phyloP scores from a whole-genome alignment of 495 filamentous ascomycete genomes.

The Hypoxylon lienhwacheense region DNA sequence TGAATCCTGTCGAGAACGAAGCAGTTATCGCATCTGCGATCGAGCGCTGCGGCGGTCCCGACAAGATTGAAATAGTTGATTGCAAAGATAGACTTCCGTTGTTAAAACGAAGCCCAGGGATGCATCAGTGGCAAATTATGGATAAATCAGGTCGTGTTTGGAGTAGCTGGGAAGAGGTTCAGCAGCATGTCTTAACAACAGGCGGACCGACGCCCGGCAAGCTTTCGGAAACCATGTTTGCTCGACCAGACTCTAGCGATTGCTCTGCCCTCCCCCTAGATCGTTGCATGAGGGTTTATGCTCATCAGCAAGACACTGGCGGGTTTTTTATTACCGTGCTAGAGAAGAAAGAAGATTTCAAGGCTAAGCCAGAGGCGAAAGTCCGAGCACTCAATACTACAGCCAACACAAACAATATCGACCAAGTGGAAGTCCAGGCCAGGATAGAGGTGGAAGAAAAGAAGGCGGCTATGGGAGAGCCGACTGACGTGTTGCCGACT shows the following conservation, averaged over 20 bases:
- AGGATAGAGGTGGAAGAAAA: slow-evolving; percentile 46
- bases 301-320: slow-evolving; percentile 93
- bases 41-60: slow-evolving; percentile 80
- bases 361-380: slow-evolving; percentile 74
- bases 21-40: slow-evolving; percentile 84
- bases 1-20: slow-evolving; percentile 98
- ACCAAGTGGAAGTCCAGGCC: slow-evolving; percentile 39
- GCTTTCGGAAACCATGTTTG: slow-evolving; percentile 80
- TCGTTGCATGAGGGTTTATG: slow-evolving; percentile 88
- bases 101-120: slow-evolving; percentile 71
- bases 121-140: slow-evolving; percentile 84
- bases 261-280: slow-evolving; percentile 71
- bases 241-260: slow-evolving; percentile 58
- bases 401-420: slow-evolving; percentile 33
- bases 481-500: slow-evolving; percentile 37
- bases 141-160: slow-evolving; percentile 77
- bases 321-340: slow-evolving; percentile 96
- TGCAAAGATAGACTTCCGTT: slow-evolving; percentile 74
- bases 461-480: slow-evolving; percentile 38
- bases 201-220: slow-evolving; percentile 60
- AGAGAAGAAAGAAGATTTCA: slow-evolving; percentile 88
- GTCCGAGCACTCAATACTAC: slow-evolving; percentile 47
- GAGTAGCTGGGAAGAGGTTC: slow-evolving; percentile 75
- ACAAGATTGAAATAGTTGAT: slow-evolving; percentile 81
- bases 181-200: slow-evolving; percentile 60